A percentile compares a stretch with the other conserved stretches of the same genome.
These are phyloP conservation scores for Penicillium flavigenum DNA, from an alignment of 495 filamentous ascomycete species.

Conservation along the genomic window DNA sequence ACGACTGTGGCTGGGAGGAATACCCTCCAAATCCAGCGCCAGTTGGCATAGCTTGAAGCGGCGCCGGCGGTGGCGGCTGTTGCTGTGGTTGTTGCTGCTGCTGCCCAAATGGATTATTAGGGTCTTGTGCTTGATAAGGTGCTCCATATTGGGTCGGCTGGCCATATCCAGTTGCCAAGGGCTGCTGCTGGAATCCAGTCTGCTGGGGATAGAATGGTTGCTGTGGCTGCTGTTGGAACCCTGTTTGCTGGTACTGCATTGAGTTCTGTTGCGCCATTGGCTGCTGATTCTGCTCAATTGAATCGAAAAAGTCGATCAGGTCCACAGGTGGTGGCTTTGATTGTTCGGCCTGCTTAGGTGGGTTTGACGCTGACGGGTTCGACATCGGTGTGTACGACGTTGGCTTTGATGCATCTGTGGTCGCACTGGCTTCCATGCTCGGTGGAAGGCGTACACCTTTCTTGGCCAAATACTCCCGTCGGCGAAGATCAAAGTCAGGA, in stretches of 20 bases:
- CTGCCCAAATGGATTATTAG: conserved; percentile 56
- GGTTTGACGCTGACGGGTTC: conserved; percentile 27
- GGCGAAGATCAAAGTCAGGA: conserved; percentile 91
- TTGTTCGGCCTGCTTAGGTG: conserved; percentile 25
- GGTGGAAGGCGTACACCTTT: conserved; percentile 56
- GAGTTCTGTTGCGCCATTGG: conserved; percentile 50
- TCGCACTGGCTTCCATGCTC: conserved; percentile 52
- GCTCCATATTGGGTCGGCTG: conserved; percentile 34
- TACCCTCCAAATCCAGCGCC: conserved; percentile 89
- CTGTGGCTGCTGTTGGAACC: conserved; percentile 49
- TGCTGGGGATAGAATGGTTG: conserved; percentile 39
- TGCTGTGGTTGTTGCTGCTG: conserved; percentile 21
- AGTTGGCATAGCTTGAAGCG: conserved; percentile 63
- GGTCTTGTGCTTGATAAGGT: conserved; percentile 47
- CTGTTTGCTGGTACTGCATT: conserved; percentile 49
- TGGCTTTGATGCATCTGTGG: conserved; percentile 18
- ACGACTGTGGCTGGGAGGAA: conserved; percentile 62
- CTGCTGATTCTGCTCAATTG: conserved; percentile 91
- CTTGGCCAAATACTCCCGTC: conserved; percentile 84
- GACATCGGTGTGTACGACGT: conserved; percentile 14
- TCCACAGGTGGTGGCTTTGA: conserved; percentile 66
- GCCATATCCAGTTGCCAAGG: conserved; percentile 19
- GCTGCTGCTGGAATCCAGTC: conserved; percentile 37
- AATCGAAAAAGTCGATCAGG: conserved; percentile 97
- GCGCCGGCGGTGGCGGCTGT: conserved; percentile 30